Percentiles rank a stretch among this genome's conserved stretches.
Evolutionary conservation across 768 basidiomycete species (phyloP).

Genomic region (Russula dissimulans): DNA sequence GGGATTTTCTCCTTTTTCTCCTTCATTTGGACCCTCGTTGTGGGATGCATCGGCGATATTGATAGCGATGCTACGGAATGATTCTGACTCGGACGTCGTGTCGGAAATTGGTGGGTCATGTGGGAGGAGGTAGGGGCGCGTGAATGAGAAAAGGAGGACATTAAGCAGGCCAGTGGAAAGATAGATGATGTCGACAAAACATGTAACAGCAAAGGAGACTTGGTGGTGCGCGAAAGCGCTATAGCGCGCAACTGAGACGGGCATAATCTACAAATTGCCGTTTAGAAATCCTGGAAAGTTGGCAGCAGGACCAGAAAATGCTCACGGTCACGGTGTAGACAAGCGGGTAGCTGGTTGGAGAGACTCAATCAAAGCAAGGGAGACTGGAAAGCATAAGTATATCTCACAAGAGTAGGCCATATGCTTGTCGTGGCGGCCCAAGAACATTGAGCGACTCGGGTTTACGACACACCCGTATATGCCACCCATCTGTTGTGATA

Average conservation of each 20-base stretch:
- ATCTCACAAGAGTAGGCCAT: slow-evolving; percentile 4
- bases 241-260: slow-evolving; percentile 36
- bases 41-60: neutral
- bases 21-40: neutral
- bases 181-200: slow-evolving; percentile 33
- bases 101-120: neutral
- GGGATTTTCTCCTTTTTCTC: neutral
- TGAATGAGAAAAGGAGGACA: slow-evolving; percentile 30
- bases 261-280: slow-evolving; percentile 26
- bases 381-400: neutral
- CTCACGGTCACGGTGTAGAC: slow-evolving; percentile 32
- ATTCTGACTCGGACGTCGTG: too few relatives aligned
- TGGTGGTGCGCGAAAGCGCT: slow-evolving; percentile 25
- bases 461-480: slow-evolving; percentile 14
- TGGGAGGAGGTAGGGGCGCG: slow-evolving; percentile 33
- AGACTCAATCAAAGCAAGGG: neutral
- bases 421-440: neutral
- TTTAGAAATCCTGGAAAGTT: neutral
- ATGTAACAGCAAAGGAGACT: slow-evolving; percentile 30
- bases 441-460: neutral
- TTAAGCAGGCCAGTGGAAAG: slow-evolving; percentile 38
- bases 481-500: slow-evolving; percentile 27
- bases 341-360: slow-evolving; percentile 33
- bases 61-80: neutral
- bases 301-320: neutral